These are phyloP conservation scores for Graphilbum fragrans DNA, from an alignment of 2,329 filamentous ascomycete species.

Conservation along the genomic window DNA sequence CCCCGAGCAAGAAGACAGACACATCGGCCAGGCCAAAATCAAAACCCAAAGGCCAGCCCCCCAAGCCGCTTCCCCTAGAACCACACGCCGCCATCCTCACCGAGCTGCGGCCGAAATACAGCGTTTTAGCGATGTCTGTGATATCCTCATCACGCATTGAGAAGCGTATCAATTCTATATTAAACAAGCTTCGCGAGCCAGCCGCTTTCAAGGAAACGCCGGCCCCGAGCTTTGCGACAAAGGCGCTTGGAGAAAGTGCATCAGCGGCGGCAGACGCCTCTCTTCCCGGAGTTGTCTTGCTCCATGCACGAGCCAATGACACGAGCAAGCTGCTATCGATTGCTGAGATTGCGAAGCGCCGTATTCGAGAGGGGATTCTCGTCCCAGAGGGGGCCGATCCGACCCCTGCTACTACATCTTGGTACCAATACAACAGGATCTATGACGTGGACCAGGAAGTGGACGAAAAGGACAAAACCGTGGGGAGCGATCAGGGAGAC, in stretches of 20 bases:
- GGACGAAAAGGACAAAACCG: slow-evolving; percentile 16
- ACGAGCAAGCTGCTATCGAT: slow-evolving; percentile 57
- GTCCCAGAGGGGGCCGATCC: not conserved
- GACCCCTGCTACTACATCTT: slow-evolving; percentile 13
- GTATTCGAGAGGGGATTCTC: slow-evolving; percentile 29
- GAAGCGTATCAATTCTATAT: slow-evolving; percentile 34
- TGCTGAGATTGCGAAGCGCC: slow-evolving; percentile 50
- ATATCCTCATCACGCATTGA: slow-evolving; percentile 49
- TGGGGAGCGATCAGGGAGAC: slow-evolving; percentile 10
- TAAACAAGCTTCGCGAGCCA: slow-evolving; percentile 26
- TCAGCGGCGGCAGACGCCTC: slow-evolving; percentile 1
- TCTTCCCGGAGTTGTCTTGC: slow-evolving; percentile 26
- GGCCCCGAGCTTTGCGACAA: not conserved
- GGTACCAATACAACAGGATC: slow-evolving; percentile 46
- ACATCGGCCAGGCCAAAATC: not conserved
- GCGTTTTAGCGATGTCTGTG: slow-evolving; percentile 39
- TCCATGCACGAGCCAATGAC: slow-evolving; percentile 37
- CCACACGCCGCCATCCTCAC: slow-evolving; percentile 29
- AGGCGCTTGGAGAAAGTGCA: too few species aligned
- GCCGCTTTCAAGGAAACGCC: slow-evolving; percentile 9
- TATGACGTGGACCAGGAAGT: slow-evolving; percentile 30
- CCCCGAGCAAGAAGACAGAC: not conserved
- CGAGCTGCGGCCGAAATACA: slow-evolving; percentile 32
- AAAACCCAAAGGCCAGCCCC: slow-evolving; percentile 5
- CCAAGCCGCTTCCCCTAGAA: slow-evolving; percentile 16